Conservation (phyloP, 306 rosid species). For the Corylus americana region DNA sequence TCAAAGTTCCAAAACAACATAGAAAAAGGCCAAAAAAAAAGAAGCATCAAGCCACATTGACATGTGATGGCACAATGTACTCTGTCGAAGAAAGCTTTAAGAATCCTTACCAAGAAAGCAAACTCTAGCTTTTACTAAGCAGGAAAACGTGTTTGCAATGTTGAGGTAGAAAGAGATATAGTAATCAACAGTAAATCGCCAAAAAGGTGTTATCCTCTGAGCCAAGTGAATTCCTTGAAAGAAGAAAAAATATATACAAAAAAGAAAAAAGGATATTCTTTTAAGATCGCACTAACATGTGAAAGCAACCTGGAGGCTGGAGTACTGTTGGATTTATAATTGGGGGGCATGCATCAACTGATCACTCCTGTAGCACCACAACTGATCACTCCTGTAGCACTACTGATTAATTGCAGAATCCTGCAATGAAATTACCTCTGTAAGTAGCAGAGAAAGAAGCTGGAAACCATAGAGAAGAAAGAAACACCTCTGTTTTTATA, state of each 20-base stretch:
- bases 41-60: not conserved
- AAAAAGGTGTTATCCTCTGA: not conserved
- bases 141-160: not conserved
- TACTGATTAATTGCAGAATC: conserved; percentile 28
- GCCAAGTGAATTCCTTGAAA: conserved; percentile 15
- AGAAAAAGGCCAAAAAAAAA: too few species aligned
- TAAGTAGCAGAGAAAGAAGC: conserved; percentile 5
- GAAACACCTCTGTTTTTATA: too few species aligned
- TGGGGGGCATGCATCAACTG: conserved; percentile 80
- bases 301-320: conserved; percentile 99
- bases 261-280: not conserved
- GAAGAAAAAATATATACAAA: not conserved
- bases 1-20: too few species aligned
- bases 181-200: not conserved
- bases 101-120: not conserved
- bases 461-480: not conserved
- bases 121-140: not conserved
- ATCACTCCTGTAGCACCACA: conserved; percentile 90
- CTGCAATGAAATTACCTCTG: conserved; percentile 40
- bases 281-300: conserved; percentile 75
- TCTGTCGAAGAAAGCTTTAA: too few species aligned
- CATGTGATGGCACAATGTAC: not conserved
- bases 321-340: conserved; percentile 74
- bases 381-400: too few species aligned
- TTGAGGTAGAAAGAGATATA: not conserved